Evolutionary conservation across 1,284 basidiomycete genomes (phyloP), one percentile per base, ranked within the genome.

Genomic region (Cerrena zonata): DNA sequence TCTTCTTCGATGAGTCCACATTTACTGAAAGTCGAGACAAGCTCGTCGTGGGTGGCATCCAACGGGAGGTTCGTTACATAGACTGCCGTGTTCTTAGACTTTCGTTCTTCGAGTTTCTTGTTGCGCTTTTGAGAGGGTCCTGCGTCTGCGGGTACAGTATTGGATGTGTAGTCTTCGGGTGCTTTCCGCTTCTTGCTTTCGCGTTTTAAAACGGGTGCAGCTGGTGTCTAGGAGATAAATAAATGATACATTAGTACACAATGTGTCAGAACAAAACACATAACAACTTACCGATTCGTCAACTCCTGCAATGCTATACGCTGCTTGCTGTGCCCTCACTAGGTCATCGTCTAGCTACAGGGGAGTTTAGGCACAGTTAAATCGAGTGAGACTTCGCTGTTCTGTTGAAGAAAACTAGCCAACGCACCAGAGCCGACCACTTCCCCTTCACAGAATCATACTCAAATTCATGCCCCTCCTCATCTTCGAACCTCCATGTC

Each of bases 1-100:
- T 93, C 93, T 63, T 96, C 90, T 64, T 97, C 86, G 52, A 99
- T 82, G 22, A 99, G 81, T 7, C 95, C 95, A 58, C 87, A 97
- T 63, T 85, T 91, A 24, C 84, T 83, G 67, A 99, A 99, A 10
- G 89, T 84, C 36, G 82, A 78, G 5, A 84, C 75, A 30, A 99
- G 68, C 62, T 94, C 90, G 21, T 89, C 84, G 7, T 67, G 58
- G 0, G 88, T 88, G 0, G 91, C 76, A 61, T 94, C 89, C 0
- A 70, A 65, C 1, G 95, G 96, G 1, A 99, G 80, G 45, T 84
- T 80, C 3, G 89, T 89, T 41, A 99, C 86, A 70, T 89, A 99
- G 37, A 99, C 83, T 1, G 93, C 93, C 0, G 95, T 99, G 65
- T 94, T 93, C 66, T 91, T 90, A 39, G 85, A 85, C 60, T 82